These are phyloP conservation scores for Penicillium vulpinum DNA, from an alignment of 2,329 filamentous ascomycete species.

Conservation along the genomic window DNA sequence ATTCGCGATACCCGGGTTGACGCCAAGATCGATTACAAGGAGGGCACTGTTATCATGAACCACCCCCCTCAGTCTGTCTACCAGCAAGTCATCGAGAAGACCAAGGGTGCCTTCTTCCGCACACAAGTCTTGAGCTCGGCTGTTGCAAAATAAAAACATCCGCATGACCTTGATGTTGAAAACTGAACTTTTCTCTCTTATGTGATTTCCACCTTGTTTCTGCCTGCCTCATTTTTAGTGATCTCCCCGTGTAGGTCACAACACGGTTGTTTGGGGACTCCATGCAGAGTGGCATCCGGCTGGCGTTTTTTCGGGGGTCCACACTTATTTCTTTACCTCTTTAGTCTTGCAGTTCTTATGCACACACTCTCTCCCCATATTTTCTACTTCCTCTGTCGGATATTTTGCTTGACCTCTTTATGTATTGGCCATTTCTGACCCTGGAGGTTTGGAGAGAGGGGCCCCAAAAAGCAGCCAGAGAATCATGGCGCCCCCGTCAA, in stretches of 20 bases:
- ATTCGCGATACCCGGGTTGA: constrained; percentile 97
- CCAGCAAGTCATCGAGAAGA: constrained; percentile 98
- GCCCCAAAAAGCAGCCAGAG: constrained; percentile 15
- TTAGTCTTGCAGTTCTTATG: constrained; percentile 22
- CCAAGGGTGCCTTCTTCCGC: constrained; percentile 97
- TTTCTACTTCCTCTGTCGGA: constrained; percentile 24
- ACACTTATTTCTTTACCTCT: constrained; percentile 29
- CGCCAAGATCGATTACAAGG: constrained; percentile 99
- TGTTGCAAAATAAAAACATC: constrained; percentile 50
- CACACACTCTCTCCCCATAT: constrained; percentile 27
- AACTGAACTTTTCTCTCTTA: constrained; percentile 33
- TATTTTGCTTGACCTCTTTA: constrained; percentile 16
- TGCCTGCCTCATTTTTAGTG: constrained; percentile 36
- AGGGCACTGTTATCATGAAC: constrained; percentile 99
- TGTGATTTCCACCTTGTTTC: constrained; percentile 33
- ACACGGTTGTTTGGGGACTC: constrained; percentile 34
- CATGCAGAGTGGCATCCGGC: constrained; percentile 44
- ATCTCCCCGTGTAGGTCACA: constrained; percentile 32
- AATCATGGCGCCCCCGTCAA: constrained; percentile 11
- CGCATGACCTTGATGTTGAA: constrained; percentile 28
- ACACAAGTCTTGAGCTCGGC: constrained; percentile 81
- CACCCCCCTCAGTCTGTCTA: constrained; percentile 98
- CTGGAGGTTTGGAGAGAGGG: constrained; percentile 18
- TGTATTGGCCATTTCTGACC: constrained; percentile 13
- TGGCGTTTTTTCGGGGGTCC: constrained; percentile 44